phyloP scores from a whole-genome alignment of 2,329 filamentous ascomycete genomes.

The Pseudophaeomoniella oleicola region DNA sequence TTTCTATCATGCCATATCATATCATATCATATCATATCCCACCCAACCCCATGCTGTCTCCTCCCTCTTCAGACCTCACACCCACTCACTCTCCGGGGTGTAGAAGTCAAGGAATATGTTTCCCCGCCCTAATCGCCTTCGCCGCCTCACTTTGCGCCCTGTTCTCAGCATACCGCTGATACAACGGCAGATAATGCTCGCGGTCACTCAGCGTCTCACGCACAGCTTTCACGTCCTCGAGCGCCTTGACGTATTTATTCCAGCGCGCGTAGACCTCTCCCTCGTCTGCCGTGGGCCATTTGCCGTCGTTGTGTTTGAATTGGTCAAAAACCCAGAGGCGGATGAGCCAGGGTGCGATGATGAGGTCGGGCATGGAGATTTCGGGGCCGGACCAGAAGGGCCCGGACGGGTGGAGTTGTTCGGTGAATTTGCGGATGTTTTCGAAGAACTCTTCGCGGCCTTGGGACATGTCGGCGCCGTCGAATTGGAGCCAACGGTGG shows the following conservation, averaged over 20 bases:
- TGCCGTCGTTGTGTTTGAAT: conserved; percentile 48
- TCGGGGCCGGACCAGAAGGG: conserved; percentile 54
- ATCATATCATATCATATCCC: too few species aligned
- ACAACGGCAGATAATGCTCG: conserved; percentile 53
- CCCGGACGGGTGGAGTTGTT: conserved; percentile 45
- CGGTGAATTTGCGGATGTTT: conserved; percentile 44
- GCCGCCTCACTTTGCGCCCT: conserved; percentile 47
- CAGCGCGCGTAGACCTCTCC: conserved; percentile 49
- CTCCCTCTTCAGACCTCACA: background rate
- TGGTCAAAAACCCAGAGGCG: conserved; percentile 61
- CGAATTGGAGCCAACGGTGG: conserved; percentile 43
- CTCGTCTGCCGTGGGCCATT: conserved; percentile 36
- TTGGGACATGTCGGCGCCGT: conserved; percentile 18
- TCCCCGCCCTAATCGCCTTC: conserved; percentile 48
- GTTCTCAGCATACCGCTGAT: conserved; percentile 53
- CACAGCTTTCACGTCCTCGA: conserved; percentile 47
- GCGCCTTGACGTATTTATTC: conserved; percentile 47
- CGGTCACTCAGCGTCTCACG: conserved; percentile 53
- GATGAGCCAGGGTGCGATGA: conserved; percentile 58
- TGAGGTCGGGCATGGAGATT: conserved; percentile 55
- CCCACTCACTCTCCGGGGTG: background rate
- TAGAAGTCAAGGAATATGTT: conserved; percentile 43
- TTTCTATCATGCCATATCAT: too few species aligned
- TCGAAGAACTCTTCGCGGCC: conserved; percentile 43
- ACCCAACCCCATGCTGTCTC: too few species aligned